A percentile compares a stretch with the other conserved stretches of the same genome.
Conservation (phyloP, 148 eudicot species). For the Rhododendron ferrugineum region DNA sequence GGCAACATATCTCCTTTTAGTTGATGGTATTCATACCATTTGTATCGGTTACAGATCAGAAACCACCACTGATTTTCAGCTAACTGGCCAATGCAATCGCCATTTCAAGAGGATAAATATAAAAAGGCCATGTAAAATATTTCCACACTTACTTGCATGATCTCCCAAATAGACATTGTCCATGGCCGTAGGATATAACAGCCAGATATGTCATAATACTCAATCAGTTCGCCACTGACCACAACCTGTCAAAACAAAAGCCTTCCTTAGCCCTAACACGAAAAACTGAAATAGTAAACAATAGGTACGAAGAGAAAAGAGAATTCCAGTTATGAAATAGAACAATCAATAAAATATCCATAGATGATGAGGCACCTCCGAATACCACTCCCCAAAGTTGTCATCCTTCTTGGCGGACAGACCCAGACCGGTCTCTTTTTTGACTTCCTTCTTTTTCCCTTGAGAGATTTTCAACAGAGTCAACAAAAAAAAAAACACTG, state of each 20-base stretch:
- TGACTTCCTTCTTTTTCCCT: constrained; percentile 92
- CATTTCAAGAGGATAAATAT: not conserved
- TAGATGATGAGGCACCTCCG: constrained; percentile 47
- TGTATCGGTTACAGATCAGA: not conserved
- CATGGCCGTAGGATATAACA: constrained; percentile 91
- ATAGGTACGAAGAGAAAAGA: not conserved
- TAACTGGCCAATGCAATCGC: not conserved
- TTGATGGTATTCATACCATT: not conserved
- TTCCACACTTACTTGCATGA: constrained; percentile 58
- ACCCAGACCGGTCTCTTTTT: constrained; percentile 94
- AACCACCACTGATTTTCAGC: not conserved
- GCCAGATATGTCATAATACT: constrained; percentile 91
- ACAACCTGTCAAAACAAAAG: constrained; percentile 49
- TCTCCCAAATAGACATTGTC: constrained; percentile 92
- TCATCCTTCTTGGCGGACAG: constrained; percentile 75
- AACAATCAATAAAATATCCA: not conserved
- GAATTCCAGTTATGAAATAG: not conserved
- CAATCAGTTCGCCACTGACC: constrained; percentile 83
- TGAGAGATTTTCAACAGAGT: constrained; percentile 9
- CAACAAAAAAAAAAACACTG: not conserved
- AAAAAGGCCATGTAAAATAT: not conserved
- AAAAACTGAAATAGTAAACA: not conserved
- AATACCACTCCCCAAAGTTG: constrained; percentile 99
- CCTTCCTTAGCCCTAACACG: not conserved
- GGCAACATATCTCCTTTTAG: constrained; percentile 4